Evolutionary conservation across 306 rosid species (phyloP).

Genomic region (Rosa rugosa): DNA sequence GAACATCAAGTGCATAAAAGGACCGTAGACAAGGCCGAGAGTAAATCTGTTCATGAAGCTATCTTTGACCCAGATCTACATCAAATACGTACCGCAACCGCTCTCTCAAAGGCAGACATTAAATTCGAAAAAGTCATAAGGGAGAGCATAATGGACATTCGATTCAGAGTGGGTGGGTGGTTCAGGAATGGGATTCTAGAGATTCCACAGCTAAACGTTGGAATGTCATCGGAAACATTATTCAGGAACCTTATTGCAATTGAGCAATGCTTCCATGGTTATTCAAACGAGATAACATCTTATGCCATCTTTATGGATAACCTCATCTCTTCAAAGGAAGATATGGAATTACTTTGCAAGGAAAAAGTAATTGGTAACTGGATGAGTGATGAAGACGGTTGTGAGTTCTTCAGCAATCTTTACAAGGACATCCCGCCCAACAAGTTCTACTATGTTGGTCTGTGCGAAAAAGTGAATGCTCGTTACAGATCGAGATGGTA

Average conservation of each 20-base stretch:
- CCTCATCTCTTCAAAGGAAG: conserved; percentile 6
- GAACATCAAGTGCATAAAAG: background rate
- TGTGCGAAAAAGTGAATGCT: background rate
- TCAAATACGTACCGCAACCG: background rate
- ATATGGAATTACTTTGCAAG: conserved; percentile 10
- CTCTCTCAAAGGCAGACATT: background rate
- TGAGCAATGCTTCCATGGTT: conserved; percentile 19
- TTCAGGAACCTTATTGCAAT: conserved; percentile 18
- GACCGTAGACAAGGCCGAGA: background rate
- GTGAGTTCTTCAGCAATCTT: conserved; percentile 14
- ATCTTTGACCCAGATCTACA: background rate
- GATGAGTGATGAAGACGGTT: conserved; percentile 10
- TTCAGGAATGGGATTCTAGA: background rate
- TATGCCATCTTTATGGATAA: conserved; percentile 22
- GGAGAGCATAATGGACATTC: conserved; percentile 10
- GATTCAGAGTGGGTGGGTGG: background rate
- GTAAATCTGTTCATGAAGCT: background rate
- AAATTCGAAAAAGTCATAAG: background rate
- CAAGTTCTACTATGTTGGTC: background rate
- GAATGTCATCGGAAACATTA: conserved; percentile 3
- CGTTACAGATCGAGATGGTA: background rate
- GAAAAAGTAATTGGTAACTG: background rate
- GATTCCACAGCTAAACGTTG: conserved; percentile 12
- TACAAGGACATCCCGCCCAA: conserved; percentile 13
- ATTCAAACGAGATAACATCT: conserved; percentile 1